These are phyloP conservation scores for Bocquillonia castaneifolia DNA, from an alignment of 441 rosid genomes.

Conservation along the genomic window DNA sequence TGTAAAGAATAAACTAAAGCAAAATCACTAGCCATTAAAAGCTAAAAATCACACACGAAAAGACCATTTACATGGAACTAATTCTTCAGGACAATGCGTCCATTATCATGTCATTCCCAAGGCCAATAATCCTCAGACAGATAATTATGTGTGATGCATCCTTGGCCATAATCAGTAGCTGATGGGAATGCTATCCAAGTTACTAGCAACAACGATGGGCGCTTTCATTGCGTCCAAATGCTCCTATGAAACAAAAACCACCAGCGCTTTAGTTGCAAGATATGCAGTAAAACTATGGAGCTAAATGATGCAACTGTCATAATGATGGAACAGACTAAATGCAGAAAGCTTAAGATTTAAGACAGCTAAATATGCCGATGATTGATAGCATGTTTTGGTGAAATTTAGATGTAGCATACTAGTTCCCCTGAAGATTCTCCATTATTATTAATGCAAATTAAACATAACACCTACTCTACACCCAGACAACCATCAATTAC, in stretches of 20 bases:
- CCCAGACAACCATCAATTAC: too few relatives aligned
- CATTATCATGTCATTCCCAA: not conserved
- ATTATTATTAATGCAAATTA: not conserved
- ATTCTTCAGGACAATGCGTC: not conserved
- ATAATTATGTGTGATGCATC: not conserved
- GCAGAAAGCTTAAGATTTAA: not conserved
- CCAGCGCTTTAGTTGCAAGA: not conserved
- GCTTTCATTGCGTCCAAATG: not conserved
- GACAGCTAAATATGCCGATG: not conserved
- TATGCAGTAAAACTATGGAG: not conserved
- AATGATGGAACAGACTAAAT: not conserved
- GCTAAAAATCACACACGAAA: not conserved
- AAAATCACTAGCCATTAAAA: not conserved
- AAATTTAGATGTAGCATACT: not conserved
- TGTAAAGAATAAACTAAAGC: not conserved
- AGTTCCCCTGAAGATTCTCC: not conserved
- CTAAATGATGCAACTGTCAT: not conserved
- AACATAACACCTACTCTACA: not conserved
- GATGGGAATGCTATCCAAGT: not conserved
- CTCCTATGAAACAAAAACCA: constrained; percentile 3
- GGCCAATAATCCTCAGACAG: not conserved
- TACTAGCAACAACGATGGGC: not conserved
- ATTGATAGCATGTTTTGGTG: not conserved
- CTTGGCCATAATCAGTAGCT: not conserved
- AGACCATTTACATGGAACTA: not conserved